A percentile compares a stretch with the other conserved stretches of the same genome.
Conservation (phyloP, 148 eudicot species). For the Silene latifolia region DNA sequence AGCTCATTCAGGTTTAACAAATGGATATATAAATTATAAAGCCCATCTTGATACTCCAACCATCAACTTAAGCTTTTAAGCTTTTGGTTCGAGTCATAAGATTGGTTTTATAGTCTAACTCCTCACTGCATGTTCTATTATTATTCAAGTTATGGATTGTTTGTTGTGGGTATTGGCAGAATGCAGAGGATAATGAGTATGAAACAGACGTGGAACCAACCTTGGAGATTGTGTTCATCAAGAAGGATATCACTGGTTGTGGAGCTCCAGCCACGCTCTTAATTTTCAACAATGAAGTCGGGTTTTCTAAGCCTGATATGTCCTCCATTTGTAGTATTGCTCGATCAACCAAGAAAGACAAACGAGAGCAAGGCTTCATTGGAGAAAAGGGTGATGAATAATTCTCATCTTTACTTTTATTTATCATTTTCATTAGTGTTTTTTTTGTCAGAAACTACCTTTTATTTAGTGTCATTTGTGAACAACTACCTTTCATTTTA, state of each 20-base stretch:
- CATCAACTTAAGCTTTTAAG: too few relatives aligned
- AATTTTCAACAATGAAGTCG: slow-evolving; percentile 23
- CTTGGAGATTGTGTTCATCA: slow-evolving; percentile 6
- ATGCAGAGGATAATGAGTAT: slow-evolving; percentile 25
- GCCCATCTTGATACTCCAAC: too few relatives aligned
- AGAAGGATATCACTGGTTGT: slow-evolving; percentile 17
- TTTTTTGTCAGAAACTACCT: too few relatives aligned
- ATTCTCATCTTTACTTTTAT: neutral
- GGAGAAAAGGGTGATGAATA: slow-evolving; percentile 32
- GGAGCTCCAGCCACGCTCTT: slow-evolving; percentile 14
- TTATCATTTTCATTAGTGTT: neutral
- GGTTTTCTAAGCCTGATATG: slow-evolving; percentile 16
- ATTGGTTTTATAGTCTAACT: neutral
- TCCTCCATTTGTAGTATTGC: slow-evolving; percentile 20
- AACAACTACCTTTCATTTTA: too few relatives aligned
- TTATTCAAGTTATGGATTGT: neutral
- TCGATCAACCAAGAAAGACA: slow-evolving; percentile 21
- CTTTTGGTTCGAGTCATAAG: too few relatives aligned
- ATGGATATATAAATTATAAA: too few relatives aligned
- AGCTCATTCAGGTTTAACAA: slow-evolving; percentile 19
- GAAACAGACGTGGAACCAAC: slow-evolving; percentile 17
- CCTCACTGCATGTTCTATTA: too few relatives aligned
- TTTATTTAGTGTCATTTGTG: too few relatives aligned
- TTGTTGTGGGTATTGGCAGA: slow-evolving; percentile 4
- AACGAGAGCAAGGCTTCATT: slow-evolving; percentile 22